Evolutionary conservation across 345 rosid genomes (phyloP).

Genomic region (Lepidium africanum): DNA sequence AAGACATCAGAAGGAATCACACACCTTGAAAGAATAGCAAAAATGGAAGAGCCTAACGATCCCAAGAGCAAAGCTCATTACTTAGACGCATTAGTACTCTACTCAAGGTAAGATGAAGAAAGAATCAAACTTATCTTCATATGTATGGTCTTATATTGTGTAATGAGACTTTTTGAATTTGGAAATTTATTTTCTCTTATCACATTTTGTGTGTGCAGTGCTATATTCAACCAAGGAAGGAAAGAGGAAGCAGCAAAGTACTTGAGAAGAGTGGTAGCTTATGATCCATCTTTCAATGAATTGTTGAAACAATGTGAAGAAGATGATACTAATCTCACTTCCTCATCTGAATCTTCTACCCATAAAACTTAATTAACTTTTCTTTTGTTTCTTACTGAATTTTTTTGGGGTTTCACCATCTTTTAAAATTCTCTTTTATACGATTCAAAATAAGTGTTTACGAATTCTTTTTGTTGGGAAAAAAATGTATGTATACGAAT

Average conservation of each 20-base stretch:
- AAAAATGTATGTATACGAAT: no score
- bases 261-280: conserved; percentile 56
- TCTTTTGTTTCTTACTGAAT: background rate
- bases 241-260: conserved; percentile 64
- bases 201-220: conserved; percentile 34
- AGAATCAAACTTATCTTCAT: background rate
- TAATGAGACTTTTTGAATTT: background rate
- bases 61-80: conserved; percentile 68
- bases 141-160: background rate
- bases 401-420: background rate
- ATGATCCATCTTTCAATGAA: conserved; percentile 42
- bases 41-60: conserved; percentile 61
- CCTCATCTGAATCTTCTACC: conserved; percentile 7
- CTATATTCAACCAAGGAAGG: conserved; percentile 45
- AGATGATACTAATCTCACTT: conserved; percentile 20
- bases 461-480: background rate
- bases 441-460: background rate
- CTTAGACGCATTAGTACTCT: conserved; percentile 57
- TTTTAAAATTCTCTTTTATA: background rate
- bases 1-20: conserved; percentile 57
- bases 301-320: conserved; percentile 58
- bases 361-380: background rate
- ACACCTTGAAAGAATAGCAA: conserved; percentile 68
- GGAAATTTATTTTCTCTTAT: background rate
- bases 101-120: conserved; percentile 43